Conservation (phyloP, 2,329 filamentous ascomycete species). For the Colletotrichum shisoi region DNA sequence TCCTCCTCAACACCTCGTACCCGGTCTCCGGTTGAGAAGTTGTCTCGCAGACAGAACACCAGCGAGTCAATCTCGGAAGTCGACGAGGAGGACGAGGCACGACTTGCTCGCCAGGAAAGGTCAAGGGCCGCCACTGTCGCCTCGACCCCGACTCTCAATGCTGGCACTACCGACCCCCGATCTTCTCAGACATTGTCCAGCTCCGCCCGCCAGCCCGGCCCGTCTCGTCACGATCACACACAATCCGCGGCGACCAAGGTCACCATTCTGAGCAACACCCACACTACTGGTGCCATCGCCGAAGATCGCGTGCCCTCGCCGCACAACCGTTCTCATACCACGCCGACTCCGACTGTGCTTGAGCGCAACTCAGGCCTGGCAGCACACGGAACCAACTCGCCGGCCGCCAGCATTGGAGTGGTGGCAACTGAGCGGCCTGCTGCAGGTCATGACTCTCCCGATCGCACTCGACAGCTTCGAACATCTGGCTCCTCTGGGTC, state of each 20-base stretch:
- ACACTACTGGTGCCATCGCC: conserved; percentile 46
- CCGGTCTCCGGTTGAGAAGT: conserved; percentile 47
- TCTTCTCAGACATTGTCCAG: conserved; percentile 41
- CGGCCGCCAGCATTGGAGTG: conserved; percentile 49
- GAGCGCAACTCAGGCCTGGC: conserved; percentile 41
- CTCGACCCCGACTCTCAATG: conserved; percentile 25
- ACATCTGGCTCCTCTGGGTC: conserved; percentile 62
- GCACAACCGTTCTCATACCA: conserved; percentile 42
- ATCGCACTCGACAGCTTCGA: conserved; percentile 51
- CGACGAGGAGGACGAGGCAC: conserved; percentile 49
- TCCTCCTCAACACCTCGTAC: conserved; percentile 41
- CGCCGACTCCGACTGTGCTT: conserved; percentile 27
- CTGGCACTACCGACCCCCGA: conserved; percentile 29
- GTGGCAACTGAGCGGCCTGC: conserved; percentile 51
- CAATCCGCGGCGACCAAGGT: conserved; percentile 48
- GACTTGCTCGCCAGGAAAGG: conserved; percentile 26
- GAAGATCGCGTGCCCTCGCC: conserved; percentile 48
- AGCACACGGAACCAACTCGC: conserved; percentile 20
- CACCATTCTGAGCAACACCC: conserved; percentile 47
- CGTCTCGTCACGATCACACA: conserved; percentile 40
- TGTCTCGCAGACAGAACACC: conserved; percentile 44
- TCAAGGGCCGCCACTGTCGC: conserved; percentile 17
- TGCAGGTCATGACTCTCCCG: conserved; percentile 33
- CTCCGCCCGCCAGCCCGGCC: conserved; percentile 36
- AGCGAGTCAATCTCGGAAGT: conserved; percentile 55